Base-by-base conservation (phyloP, 306 rosid genomes). In the Inga oerstediana region DNA sequence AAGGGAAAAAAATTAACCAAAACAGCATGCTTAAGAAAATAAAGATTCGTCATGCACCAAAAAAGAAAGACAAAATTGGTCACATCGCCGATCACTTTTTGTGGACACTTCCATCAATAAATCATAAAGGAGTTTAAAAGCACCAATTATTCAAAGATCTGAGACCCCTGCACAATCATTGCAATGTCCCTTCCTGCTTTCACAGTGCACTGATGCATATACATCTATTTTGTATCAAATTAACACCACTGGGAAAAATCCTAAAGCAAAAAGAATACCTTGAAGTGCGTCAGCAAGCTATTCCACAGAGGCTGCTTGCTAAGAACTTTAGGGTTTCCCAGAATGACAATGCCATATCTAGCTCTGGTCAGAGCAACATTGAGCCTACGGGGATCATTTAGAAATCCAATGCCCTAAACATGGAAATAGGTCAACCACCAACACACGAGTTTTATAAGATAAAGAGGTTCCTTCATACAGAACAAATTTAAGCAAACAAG, bases 251-350 rank as follows among this genome's bases (percentile, higher is more conserved):
- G 77, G 70, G 20, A 54, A 30, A 58, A 64, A 75, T 22, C 43
- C 39, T 61, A 45, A 19, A 39, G 52, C 73, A 68, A 52, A 74
- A 75, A 24, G 51, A 76, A 76, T 89, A 97, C 99, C 99, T 97
- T 97, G 84, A 94, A 97, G 89, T 97, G 99, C 2, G 98, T 97
- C 91, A 97, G 89, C 80, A 97, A 85, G 84, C 99, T 49, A 90
- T 97, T 97, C 99, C 99, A 97, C 24, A 97, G 87, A 48, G 99
- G 98, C 84, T 97, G 99, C 83, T 97, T 97, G 87, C 99, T 97
- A 79, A 97, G 87, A 82, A 94, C 99, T 88, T 97, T 97, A 30
- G 99, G 99, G 85, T 97, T 97, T 77, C 99, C 99, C 83, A 97
- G 91, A 88, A 97, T 90, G 84, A 97, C 99, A 83, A 97, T 97